Base-by-base conservation (phyloP, 2,329 filamentous ascomycete species). In the Teratosphaeria viscida region DNA sequence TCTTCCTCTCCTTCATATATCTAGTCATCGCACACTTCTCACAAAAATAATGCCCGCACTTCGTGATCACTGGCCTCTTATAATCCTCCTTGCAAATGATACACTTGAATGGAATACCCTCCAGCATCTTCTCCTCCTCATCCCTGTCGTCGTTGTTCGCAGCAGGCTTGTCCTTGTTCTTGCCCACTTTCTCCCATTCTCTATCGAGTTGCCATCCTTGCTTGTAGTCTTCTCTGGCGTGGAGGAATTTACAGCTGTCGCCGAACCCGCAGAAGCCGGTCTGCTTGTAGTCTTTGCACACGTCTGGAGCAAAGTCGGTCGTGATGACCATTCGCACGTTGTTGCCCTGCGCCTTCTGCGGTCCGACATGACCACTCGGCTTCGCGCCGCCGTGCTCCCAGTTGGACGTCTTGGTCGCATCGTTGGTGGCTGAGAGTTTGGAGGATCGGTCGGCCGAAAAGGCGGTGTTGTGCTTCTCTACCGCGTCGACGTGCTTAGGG, bases 1-100 rank as follows among this genome's bases (percentile, higher is more conserved):
- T 92, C 58, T 71, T 72, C 67, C 92, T 90, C 71, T 90, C 94
- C 63, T 88, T 82, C 65, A 89, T 82, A 72, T 96, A 97, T 64
- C 92, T 78, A 71, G 89, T 85, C 67, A 97, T 77, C 29, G 94
- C 94, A 73, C 94, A 99, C 1, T 82, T 80, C 73, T 96, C 89
- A 72, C 94, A 99, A 71, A 97, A 97, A 73, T 97, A 97, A 73
- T 99, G 94, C 0, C 90, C 89, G 66, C 94, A 99, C 65, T 90
- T 88, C 12, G 94, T 97, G 27, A 92, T 78, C 12, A 63, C 83
- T 0, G 94, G 92, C 60, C 83, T 81, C 67, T 85, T 87, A 75
- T 96, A 96, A 1, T 85, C 75, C 43, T 85, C 82, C 67, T 86
- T 85, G 79, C 92, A 96, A 62, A 96, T 90, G 64, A 95, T 84